Conservation (phyloP, 805 yeast genomes). For the Sugiyamaella qingdaonensis region DNA sequence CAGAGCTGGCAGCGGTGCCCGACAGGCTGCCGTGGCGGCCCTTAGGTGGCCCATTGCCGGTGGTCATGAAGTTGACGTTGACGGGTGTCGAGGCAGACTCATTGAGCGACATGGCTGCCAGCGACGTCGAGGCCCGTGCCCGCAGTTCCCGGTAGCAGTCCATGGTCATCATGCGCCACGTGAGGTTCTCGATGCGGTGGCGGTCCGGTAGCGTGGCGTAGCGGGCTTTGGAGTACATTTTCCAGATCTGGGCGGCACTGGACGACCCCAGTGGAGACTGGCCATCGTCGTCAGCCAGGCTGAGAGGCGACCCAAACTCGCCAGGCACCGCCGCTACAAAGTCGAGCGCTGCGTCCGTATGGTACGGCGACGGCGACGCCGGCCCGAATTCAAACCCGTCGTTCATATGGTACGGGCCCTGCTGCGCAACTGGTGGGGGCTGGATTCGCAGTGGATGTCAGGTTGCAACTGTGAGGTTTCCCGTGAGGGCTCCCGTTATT, state of each 20-base stretch:
- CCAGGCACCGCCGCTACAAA: constrained; percentile 1
- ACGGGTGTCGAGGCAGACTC: background rate
- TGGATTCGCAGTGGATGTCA: background rate
- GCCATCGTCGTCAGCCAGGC: background rate
- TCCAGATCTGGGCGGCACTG: constrained; percentile 59
- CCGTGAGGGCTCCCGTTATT: background rate
- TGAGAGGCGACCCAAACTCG: background rate
- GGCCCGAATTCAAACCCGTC: constrained; percentile 1
- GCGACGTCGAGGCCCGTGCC: background rate
- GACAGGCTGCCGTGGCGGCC: background rate
- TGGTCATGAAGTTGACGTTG: background rate
- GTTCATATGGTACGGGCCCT: background rate
- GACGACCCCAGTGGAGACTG: constrained; percentile 17
- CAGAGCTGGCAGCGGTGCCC: constrained; percentile 1
- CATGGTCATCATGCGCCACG: constrained; percentile 75
- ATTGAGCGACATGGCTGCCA: background rate
- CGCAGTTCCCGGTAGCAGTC: background rate
- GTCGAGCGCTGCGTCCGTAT: background rate
- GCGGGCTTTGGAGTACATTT: constrained; percentile 72
- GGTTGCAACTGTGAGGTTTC: background rate
- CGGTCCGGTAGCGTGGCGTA: constrained; percentile 64
- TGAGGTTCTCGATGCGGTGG: constrained; percentile 73
- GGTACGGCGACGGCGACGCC: background rate
- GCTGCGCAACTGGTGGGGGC: background rate
- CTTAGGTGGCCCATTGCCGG: background rate